Percentiles rank a stretch among this genome's conserved stretches.
phyloP scores from a whole-genome alignment of 805 yeast species.

The Hanseniaspora lindneri region DNA sequence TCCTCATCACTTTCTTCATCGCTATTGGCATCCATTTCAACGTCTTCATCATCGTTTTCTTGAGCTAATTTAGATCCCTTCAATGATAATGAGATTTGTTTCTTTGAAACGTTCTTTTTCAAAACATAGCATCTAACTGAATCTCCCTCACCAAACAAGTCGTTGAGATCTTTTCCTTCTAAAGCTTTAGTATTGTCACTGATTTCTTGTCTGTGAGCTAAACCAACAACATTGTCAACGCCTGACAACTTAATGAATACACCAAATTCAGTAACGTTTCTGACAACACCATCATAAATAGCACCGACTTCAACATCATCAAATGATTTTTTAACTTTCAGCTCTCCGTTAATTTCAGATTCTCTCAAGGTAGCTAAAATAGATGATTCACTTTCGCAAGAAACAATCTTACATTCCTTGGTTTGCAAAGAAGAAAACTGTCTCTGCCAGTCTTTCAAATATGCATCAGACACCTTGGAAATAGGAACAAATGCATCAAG shows the following conservation, averaged over 20 bases:
- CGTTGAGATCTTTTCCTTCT: conserved; percentile 42
- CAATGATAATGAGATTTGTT: conserved; percentile 78
- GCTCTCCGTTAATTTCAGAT: conserved; percentile 63
- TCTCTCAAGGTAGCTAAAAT: conserved; percentile 70
- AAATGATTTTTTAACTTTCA: conserved; percentile 45
- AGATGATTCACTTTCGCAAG: conserved; percentile 49
- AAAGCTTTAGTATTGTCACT: conserved; percentile 43
- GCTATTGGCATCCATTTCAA: conserved; percentile 22
- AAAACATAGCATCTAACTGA: conserved; percentile 75
- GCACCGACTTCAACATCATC: conserved; percentile 62
- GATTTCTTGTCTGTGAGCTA: conserved; percentile 76
- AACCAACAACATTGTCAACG: conserved; percentile 63
- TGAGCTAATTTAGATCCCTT: conserved; percentile 74
- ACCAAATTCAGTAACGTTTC: conserved; percentile 74
- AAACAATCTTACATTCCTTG: conserved; percentile 60
- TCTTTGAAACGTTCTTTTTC: conserved; percentile 48
- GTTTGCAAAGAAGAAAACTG: conserved; percentile 57
- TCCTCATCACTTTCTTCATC: conserved; percentile 23
- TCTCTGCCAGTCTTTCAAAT: conserved; percentile 78
- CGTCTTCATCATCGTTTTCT: conserved; percentile 30
- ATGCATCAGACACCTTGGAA: conserved; percentile 69
- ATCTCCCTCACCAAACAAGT: conserved; percentile 79
- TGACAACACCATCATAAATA: conserved; percentile 64
- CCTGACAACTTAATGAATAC: conserved; percentile 75
- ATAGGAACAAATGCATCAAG: conserved; percentile 72